A percentile compares a stretch with the other conserved stretches of the same genome.
phyloP scores from a whole-genome alignment of 352 stramenopile species.

The Plasmopara halstedii region DNA sequence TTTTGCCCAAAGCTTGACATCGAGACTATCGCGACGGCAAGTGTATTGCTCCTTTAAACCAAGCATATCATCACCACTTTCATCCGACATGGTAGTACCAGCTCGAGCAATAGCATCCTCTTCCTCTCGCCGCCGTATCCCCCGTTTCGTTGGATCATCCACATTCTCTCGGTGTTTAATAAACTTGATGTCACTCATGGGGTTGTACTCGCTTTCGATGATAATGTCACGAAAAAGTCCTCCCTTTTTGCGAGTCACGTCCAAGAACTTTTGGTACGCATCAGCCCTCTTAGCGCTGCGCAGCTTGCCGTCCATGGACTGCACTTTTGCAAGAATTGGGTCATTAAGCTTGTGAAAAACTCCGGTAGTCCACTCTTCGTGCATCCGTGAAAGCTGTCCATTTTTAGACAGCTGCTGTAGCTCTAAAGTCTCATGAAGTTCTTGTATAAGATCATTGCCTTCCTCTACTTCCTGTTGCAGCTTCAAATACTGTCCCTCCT shows the following conservation, averaged over 20 bases:
- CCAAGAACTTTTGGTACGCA: slow-evolving; percentile 67
- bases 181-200: slow-evolving; percentile 55
- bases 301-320: slow-evolving; percentile 47
- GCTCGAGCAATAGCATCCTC: slow-evolving; percentile 55
- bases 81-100: slow-evolving; percentile 27
- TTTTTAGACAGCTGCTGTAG: slow-evolving; percentile 56
- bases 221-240: slow-evolving; percentile 79
- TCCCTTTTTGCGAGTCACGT: slow-evolving; percentile 78
- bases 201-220: slow-evolving; percentile 81
- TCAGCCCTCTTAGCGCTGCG: slow-evolving; percentile 25
- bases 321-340: slow-evolving; percentile 43
- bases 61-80: slow-evolving; percentile 1
- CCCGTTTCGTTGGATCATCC: slow-evolving; percentile 63
- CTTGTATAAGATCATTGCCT: slow-evolving; percentile 45
- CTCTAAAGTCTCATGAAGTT: slow-evolving; percentile 55
- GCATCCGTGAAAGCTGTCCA: slow-evolving; percentile 59
- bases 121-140: slow-evolving; percentile 52
- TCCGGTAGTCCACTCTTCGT: slow-evolving; percentile 56
- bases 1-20: slow-evolving; percentile 69
- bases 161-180: slow-evolving; percentile 36
- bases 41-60: slow-evolving; percentile 3
- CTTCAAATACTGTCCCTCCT: slow-evolving; percentile 63
- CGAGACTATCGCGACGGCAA: slow-evolving; percentile 54
- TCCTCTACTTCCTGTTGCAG: slow-evolving; percentile 68
- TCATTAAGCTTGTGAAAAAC: slow-evolving; percentile 74